Percentiles rank a stretch among this genome's conserved stretches.
These are phyloP conservation scores for Fusarium siculi DNA, from an alignment of 2,329 filamentous ascomycete genomes.

Conservation along the genomic window DNA sequence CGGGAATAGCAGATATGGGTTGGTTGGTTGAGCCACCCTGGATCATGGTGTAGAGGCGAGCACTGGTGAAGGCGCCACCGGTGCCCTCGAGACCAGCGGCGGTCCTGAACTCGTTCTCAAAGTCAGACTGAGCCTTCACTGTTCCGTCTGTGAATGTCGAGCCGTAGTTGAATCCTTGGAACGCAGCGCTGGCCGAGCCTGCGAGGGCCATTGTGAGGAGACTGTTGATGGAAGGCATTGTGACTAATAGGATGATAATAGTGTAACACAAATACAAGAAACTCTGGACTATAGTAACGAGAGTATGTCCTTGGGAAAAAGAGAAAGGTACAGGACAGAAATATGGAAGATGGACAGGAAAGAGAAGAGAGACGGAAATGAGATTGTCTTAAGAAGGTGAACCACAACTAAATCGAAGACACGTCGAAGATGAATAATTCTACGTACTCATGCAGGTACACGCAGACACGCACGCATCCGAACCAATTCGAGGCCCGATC, in stretches of 20 bases:
- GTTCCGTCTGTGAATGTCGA: conserved; percentile 68
- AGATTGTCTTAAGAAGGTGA: conserved; percentile 4
- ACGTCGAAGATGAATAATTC: conserved; percentile 12
- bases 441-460: conserved; percentile 28
- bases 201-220: conserved; percentile 51
- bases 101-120: conserved; percentile 75
- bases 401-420: conserved; percentile 7
- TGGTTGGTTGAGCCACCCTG: conserved; percentile 73
- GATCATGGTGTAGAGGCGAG: conserved; percentile 80
- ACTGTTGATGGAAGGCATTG: conserved; percentile 48
- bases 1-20: conserved; percentile 79
- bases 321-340: conserved; percentile 1
- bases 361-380: not conserved
- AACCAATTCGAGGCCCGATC: conserved; percentile 5
- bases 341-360: not conserved
- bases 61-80: conserved; percentile 71
- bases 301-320: conserved; percentile 14
- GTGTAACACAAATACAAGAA: not conserved
- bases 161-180: conserved; percentile 80
- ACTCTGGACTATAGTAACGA: conserved; percentile 25
- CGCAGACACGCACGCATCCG: conserved; percentile 13
- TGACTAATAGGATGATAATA: conserved; percentile 6
- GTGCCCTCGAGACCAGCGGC: conserved; percentile 73
- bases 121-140: conserved; percentile 71
- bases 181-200: conserved; percentile 51